A percentile compares a stretch with the other conserved stretches of the same genome.
Evolutionary conservation across 495 filamentous ascomycete genomes (phyloP).

Genomic region (Penicillium waksmanii): DNA sequence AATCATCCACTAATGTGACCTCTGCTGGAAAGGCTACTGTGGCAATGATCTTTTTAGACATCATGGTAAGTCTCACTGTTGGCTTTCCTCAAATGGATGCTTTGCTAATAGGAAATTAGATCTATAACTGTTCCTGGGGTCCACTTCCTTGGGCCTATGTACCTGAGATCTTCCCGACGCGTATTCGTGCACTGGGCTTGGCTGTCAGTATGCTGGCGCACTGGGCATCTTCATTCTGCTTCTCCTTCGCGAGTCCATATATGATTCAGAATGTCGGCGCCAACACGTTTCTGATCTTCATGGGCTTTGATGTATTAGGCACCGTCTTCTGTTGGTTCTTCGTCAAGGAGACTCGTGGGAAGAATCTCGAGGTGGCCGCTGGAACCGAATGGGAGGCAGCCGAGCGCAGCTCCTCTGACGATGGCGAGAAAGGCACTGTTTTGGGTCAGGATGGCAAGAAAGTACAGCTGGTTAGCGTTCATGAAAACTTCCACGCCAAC

Average conservation of each 20-base stretch:
- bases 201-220: slow-evolving; percentile 34
- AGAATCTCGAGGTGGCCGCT: slow-evolving; percentile 31
- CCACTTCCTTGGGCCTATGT: slow-evolving; percentile 32
- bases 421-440: slow-evolving; percentile 22
- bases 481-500: slow-evolving; percentile 30
- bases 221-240: slow-evolving; percentile 36
- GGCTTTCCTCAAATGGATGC: background rate
- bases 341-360: slow-evolving; percentile 31
- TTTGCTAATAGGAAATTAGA: slow-evolving; percentile 10
- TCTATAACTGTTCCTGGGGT: slow-evolving; percentile 34
- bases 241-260: slow-evolving; percentile 33
- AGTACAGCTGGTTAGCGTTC: slow-evolving; percentile 26
- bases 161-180: slow-evolving; percentile 35
- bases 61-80: slow-evolving; percentile 20
- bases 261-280: slow-evolving; percentile 32
- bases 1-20: slow-evolving; percentile 20
- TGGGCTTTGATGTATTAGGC: slow-evolving; percentile 29
- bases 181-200: slow-evolving; percentile 31
- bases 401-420: slow-evolving; percentile 23
- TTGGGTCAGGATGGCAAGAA: slow-evolving; percentile 20
- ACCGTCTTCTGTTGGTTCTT: slow-evolving; percentile 33
- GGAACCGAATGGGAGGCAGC: slow-evolving; percentile 33
- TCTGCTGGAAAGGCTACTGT: slow-evolving; percentile 28
- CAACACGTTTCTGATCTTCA: slow-evolving; percentile 34
- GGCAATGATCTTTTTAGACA: slow-evolving; percentile 31